Evolutionary conservation across 352 stramenopile species (phyloP), one percentile per base, ranked within the genome.

Genomic region (Phytophthora pinifolia): DNA sequence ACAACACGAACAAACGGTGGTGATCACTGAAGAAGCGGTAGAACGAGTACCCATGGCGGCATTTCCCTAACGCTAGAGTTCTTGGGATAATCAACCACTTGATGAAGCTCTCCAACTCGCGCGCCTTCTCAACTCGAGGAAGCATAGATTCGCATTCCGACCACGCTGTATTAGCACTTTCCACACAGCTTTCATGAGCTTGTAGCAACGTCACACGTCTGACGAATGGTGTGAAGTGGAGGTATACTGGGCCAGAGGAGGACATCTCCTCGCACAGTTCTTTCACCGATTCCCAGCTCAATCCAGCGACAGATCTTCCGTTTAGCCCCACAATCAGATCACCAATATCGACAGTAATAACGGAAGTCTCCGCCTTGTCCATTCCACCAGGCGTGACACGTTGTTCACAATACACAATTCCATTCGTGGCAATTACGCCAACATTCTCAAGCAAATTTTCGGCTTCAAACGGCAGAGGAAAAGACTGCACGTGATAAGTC

Each of bases 291-390:
- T 37, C 14, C 76, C 76, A 86, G 25, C 45, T 76, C 22, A 86
- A 48, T 14, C 76, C 74, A 22, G 55, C 39, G 14, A 82, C 68
- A 15, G 71, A 61, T 22, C 52, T 65, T 0, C 79, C 76, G 34
- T 92, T 92, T n/a, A 88, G 46, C 7, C 83, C 79, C 31, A 90
- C 74, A 38, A 92, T 61, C 27, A 51, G 36, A 37, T 92, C 79
- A 15, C 79, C 78, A 44, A 89, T 34, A 17, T 33, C 22, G 29
- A 85, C 36, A 25, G 38, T 72, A 14, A 37, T 18, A 37, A 34
- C 33, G 35, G 45, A 6, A 46, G 15, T 12, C 1, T 63, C 55
- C 22, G 22, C 4, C 0, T 34, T 33, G 12, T 59, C 44, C 13
- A 43, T 35, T 47, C n/a, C 31, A 4, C 46, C 55, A 12, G 30